Base-by-base conservation (phyloP, 179 eudicot genomes). In the Silene coronaria region DNA sequence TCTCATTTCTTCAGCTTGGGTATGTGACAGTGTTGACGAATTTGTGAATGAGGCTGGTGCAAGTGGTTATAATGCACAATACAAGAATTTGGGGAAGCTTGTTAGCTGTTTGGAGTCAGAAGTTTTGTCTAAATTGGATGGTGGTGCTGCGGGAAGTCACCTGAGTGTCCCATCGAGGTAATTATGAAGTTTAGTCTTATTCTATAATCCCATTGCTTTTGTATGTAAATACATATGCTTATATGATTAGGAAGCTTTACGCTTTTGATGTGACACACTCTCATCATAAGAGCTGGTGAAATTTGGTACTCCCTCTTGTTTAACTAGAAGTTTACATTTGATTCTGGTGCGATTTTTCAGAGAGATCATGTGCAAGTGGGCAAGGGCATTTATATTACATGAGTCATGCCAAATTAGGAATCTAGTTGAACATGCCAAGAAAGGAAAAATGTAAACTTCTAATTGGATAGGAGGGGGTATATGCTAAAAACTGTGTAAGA, bases 31-130 rank as follows among this genome's bases (percentile, higher is more conserved):
- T 79, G 84, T 90, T 68, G 84, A 71, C 55, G 92, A 92, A 42
- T 92, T 75, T 76, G 87, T 77, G 34, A 75, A 22, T 7, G 90
- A 90, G 69, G 76, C 79, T 76, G 84, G 81, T 57, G 85, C 78
- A 21, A 79, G 71, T 21, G 91, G 88, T 76, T 95, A 89, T 68
- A 79, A 78, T 63, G 76, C 86, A 10, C 92, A 85, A 68, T 95
- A 83, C 81, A 90, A 92, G 87, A 85, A 90, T 86, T 71, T 90
- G 82, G 93, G 84, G 60, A 85, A 86, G 85, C 89, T 92, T 79
- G 89, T 91, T 46, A 80, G 67, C 67, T 75, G 69, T 71, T 67
- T 95, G 76, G 80, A 89, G 14, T 82, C 84, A 13, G 81, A 84
- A 19, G 68, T 95, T 30, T 53, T 95, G 80, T 65, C 83, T 22